Percentiles rank a stretch among this genome's conserved stretches.
Evolutionary conservation across 176 grass and related monocot species (phyloP).

Genomic region (Oryza officinalis): DNA sequence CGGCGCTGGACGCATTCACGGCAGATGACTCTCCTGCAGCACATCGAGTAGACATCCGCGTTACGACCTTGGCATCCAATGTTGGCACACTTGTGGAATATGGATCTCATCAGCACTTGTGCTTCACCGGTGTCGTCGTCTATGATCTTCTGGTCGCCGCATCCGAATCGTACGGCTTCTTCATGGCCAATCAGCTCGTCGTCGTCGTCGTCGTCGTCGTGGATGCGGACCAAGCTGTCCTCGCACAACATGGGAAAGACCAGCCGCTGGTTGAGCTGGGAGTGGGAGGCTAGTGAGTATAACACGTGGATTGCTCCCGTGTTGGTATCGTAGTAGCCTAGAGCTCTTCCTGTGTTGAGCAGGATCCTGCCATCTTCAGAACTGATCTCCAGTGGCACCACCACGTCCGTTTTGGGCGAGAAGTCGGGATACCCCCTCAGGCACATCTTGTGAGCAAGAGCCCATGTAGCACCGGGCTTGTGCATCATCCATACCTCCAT

Average conservation of each 20-base stretch:
- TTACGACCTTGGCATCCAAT: no score
- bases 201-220: not conserved
- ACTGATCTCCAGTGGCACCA: not conserved
- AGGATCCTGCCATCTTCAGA: not conserved
- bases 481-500: slow-evolving; percentile 13
- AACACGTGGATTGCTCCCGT: not conserved
- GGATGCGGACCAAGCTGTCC: slow-evolving; percentile 21
- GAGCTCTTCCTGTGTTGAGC: slow-evolving; percentile 23
- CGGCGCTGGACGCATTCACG: no score
- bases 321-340: slow-evolving; percentile 19
- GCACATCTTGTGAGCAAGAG: not conserved
- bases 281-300: not conserved
- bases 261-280: not conserved
- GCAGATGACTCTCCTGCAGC: no score
- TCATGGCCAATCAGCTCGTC: not conserved
- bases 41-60: no score
- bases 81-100: no score
- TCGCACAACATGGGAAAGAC: slow-evolving; percentile 16
- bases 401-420: not conserved
- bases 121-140: no score
- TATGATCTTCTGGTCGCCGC: no score
- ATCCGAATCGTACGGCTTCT: not conserved
- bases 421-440: not conserved
- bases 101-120: no score
- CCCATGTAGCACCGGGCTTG: not conserved